A percentile compares a stretch with the other conserved stretches of the same genome.
Evolutionary conservation across 1,284 basidiomycete genomes (phyloP).

Genomic region (Lentinus polychrous): DNA sequence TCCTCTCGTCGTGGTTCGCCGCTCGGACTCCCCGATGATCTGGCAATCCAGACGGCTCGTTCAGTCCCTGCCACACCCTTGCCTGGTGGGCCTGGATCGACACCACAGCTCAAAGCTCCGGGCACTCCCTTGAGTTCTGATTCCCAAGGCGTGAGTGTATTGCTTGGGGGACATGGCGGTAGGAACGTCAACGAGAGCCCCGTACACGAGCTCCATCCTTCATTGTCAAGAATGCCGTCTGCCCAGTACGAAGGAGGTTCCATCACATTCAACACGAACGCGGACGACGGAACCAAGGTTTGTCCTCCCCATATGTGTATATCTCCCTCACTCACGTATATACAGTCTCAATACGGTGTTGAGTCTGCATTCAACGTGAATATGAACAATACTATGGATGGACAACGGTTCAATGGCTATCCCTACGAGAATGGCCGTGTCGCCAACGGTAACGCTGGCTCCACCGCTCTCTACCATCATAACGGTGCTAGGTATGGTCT

Average conservation of each 20-base stretch:
- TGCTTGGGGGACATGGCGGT: conserved; percentile 47
- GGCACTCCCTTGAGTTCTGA: conserved; percentile 65
- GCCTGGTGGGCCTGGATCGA: conserved; percentile 41
- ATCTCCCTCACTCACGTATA: conserved; percentile 11
- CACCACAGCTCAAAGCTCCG: conserved; percentile 53
- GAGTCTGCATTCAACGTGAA: conserved; percentile 56
- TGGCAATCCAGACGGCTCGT: conserved; percentile 52
- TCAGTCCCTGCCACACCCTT: conserved; percentile 75
- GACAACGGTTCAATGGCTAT: conserved; percentile 29
- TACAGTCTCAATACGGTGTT: conserved; percentile 43
- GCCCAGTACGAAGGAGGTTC: conserved; percentile 48
- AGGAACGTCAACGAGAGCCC: conserved; percentile 43
- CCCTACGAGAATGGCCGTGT: conserved; percentile 11
- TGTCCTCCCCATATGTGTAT: conserved; percentile 10
- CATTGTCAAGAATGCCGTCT: conserved; percentile 59
- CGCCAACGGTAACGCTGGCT: conserved; percentile 49
- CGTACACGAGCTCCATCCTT: conserved; percentile 56
- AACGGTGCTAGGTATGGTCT: conserved; percentile 72
- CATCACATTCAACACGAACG: conserved; percentile 42
- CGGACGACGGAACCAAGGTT: conserved; percentile 50
- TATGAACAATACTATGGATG: conserved; percentile 35
- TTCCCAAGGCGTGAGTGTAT: conserved; percentile 48
- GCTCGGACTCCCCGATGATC: conserved; percentile 48
- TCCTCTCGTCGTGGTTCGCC: conserved; percentile 69
- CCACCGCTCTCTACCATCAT: conserved; percentile 76